Base-by-base conservation (phyloP, 352 stramenopile genomes). In the Phytophthora capsici region DNA sequence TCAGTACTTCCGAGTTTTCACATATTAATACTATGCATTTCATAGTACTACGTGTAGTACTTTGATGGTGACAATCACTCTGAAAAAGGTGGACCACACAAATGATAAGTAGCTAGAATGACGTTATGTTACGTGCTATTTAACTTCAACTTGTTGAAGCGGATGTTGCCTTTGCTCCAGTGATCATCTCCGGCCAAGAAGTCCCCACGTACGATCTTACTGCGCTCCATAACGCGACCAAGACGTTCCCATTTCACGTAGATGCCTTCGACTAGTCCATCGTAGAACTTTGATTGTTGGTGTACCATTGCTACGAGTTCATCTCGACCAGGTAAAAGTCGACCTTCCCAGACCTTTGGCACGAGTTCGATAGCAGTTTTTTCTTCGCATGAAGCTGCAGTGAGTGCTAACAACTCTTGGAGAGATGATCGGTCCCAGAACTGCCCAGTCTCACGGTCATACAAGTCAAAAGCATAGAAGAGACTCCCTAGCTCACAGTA, bases 391-490 rank as follows among this genome's bases (percentile, higher is more conserved):
- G 47, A 55, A 47, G 57, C 48, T 28, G 41, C 23, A 20, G 46
- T 75, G 34, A 51, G 26, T 14, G 55, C 63, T 57, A 75, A 14
- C 12, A 85, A 63, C 48, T 69, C 63, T 38, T 76, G 63, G 17
- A 86, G 66, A 6, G 63, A 66, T 12, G 32, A 26, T 4, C 75
- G 68, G 50, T 80, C 75, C 64, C 60, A 80, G 63, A 93, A 93
- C 22, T 62, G 53, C 1, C 65, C 28, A n/a, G 41, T 69, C 44
- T 79, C 58, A 28, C 82, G 75, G 60, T 95, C 87, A 63, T 78
- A 95, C 47, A 96, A 59, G 57, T 93, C 88, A 60, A 94, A 96
- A 13, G 74, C 84, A 58, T 95, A 88, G 54, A 95, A 95, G 9
- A 80, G 47, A 56, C 75, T 86, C 10, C 73, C 60, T 2, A 96